A percentile compares a stretch with the other conserved stretches of the same genome.
phyloP scores from a whole-genome alignment of 1,139 yeast genomes.

The Nadsonia starkeyi-henricii region DNA sequence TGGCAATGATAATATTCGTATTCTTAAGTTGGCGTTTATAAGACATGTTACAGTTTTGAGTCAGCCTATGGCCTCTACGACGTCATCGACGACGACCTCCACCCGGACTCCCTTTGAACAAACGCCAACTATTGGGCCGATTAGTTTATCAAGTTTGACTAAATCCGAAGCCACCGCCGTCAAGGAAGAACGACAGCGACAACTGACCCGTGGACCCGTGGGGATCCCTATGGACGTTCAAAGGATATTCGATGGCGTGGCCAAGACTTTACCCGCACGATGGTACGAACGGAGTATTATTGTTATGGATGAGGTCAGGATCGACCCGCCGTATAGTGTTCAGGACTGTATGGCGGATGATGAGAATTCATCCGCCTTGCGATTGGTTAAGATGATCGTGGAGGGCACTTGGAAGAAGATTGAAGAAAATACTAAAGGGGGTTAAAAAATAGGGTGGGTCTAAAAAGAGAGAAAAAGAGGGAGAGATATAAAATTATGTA shows the following conservation, averaged over 20 bases:
- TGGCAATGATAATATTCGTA: constrained; percentile 27
- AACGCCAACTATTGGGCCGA: constrained; percentile 12
- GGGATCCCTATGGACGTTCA: constrained; percentile 36
- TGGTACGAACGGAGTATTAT: constrained; percentile 36
- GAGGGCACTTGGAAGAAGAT: constrained; percentile 43
- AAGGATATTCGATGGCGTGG: constrained; percentile 34
- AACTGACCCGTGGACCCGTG: constrained; percentile 21
- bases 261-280: constrained; percentile 33
- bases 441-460: too few species aligned
- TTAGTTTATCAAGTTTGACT: constrained; percentile 12
- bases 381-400: constrained; percentile 38
- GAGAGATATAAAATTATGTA: too few species aligned
- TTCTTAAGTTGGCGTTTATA: constrained; percentile 46
- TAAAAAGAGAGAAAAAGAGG: not conserved
- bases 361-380: constrained; percentile 28
- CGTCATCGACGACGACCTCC: too few species aligned
- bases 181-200: constrained; percentile 8
- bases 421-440: constrained; percentile 40
- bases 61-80: too few species aligned
- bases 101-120: too few species aligned
- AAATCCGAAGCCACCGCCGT: constrained; percentile 13
- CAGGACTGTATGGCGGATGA: constrained; percentile 25
- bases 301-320: constrained; percentile 38
- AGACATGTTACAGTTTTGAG: constrained; percentile 37
- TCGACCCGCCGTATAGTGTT: constrained; percentile 37